Evolutionary conservation across 768 basidiomycete species (phyloP).

Genomic region (Hygrophoropsis aurantiaca): DNA sequence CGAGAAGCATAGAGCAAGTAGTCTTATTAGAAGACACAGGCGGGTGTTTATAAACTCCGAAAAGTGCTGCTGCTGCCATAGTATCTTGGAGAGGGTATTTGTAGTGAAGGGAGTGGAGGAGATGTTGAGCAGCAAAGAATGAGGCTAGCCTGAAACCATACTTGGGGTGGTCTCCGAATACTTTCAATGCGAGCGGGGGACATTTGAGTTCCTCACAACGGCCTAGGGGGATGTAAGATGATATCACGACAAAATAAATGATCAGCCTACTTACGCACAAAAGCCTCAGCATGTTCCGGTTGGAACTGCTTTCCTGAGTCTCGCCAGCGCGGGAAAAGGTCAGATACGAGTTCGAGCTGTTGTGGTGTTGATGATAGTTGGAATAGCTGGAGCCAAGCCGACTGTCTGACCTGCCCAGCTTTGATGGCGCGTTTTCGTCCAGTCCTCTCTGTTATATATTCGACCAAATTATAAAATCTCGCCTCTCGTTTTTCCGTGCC

Average conservation of each 20-base stretch:
- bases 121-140: slow-evolving; percentile 49
- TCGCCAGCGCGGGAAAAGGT: slow-evolving; percentile 51
- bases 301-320: slow-evolving; percentile 42
- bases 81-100: slow-evolving; percentile 46
- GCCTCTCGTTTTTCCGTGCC: slow-evolving; percentile 14
- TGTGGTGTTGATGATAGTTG: slow-evolving; percentile 48
- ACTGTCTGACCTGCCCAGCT: slow-evolving; percentile 39
- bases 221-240: slow-evolving; percentile 34
- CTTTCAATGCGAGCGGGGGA: slow-evolving; percentile 54
- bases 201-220: slow-evolving; percentile 61
- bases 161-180: slow-evolving; percentile 62
- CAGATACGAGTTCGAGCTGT: slow-evolving; percentile 46
- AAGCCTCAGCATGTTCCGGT: slow-evolving; percentile 41
- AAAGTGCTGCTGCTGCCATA: slow-evolving; percentile 53
- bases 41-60: slow-evolving; percentile 52
- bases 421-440: slow-evolving; percentile 27
- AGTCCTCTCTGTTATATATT: slow-evolving; percentile 28
- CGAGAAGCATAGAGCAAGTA: slow-evolving; percentile 54
- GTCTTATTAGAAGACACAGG: slow-evolving; percentile 55
- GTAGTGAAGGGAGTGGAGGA: slow-evolving; percentile 56
- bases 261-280: slow-evolving; percentile 65
- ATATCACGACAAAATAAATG: slow-evolving; percentile 1
- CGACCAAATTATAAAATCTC: slow-evolving; percentile 19
- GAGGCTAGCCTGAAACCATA: slow-evolving; percentile 54
- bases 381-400: slow-evolving; percentile 51